Percentiles rank a stretch among this genome's conserved stretches.
Conservation (phyloP, 352 stramenopile genomes). For the Phytopythium boreale region DNA sequence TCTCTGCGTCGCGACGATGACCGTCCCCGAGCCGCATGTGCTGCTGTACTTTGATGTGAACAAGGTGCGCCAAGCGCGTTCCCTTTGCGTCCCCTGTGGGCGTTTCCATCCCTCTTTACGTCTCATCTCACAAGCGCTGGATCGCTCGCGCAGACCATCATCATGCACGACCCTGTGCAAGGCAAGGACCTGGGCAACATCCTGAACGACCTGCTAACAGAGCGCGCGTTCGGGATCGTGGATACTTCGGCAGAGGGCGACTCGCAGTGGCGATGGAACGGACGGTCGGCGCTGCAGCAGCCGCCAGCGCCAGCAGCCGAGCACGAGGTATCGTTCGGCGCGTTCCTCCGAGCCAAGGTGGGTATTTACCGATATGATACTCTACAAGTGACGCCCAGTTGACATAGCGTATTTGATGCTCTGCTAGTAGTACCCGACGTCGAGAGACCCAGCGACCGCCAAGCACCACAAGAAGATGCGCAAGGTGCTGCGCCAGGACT, state of each 20-base stretch:
- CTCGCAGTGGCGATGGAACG: constrained; percentile 45
- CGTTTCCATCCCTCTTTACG: not conserved
- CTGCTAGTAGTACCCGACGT: constrained; percentile 46
- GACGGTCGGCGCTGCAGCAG: constrained; percentile 17
- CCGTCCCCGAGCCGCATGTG: constrained; percentile 29
- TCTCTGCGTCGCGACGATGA: not conserved
- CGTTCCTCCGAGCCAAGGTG: constrained; percentile 60
- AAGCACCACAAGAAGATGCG: constrained; percentile 65
- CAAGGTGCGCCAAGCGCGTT: constrained; percentile 33
- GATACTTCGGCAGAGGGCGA: constrained; percentile 12
- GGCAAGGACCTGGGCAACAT: constrained; percentile 71
- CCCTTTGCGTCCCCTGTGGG: too few species aligned
- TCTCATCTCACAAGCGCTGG: not conserved
- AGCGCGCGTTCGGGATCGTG: constrained; percentile 41
- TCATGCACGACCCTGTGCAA: constrained; percentile 82
- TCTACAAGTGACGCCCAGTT: not conserved
- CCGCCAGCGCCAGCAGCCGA: not conserved
- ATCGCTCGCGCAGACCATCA: constrained; percentile 49
- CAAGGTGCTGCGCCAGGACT: constrained; percentile 59
- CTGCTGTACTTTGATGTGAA: constrained; percentile 84
- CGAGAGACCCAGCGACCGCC: constrained; percentile 30
- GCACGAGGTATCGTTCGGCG: constrained; percentile 47
- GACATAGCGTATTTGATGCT: not conserved
- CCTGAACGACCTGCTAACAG: constrained; percentile 73
- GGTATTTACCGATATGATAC: not conserved